Evolutionary conservation across 2,329 filamentous ascomycete species (phyloP), one percentile per base, ranked within the genome.

Genomic region (Dissoconium aciculare): DNA sequence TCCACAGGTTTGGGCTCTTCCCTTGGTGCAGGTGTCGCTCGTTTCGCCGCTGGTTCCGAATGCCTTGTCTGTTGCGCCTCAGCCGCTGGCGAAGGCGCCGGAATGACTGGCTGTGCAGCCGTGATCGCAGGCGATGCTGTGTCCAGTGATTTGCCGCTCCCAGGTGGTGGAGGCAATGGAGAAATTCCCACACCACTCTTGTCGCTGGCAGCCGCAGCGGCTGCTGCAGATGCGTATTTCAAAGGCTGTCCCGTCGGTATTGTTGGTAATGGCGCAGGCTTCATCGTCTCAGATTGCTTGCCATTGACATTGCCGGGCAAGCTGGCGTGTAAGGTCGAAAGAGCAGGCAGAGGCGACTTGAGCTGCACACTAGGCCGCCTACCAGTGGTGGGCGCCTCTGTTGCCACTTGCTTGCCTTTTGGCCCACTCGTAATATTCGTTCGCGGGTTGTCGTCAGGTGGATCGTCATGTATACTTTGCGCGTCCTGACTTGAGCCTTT

Each of bases 181-280:
- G 87, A 77, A 50, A 98, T 94, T 15, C 89, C 89, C 16, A 95
- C 78, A 31, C 69, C 69, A 52, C 78, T 87, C 61, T 82, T 85
- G 58, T 93, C 84, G 54, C 74, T 84, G 27, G 85, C 83, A 1
- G 89, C 87, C 0, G 87, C 89, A 0, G 89, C 89, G 0, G 89
- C 89, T 0, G 89, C 89, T 0, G 89, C 89, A 21, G 89, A 95
- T 26, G 89, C 89, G 53, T 98, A 98, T 58, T 95, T 95, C 43
- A 98, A 65, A 2, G 80, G 82, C 54, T 95, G 87, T 28, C 84
- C 84, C 3, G 83, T 79, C 5, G 81, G 75, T 53, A 87, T 73
- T 36, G 80, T 74, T 1, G 89, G 89, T 46, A 85, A 60, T 11
- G 83, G 76, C 11, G 89, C 89, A 9, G 89, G 87, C 62, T 95